These are phyloP conservation scores for Exophiala sp. DNA, from an alignment of 2,329 filamentous ascomycete species.

Conservation along the genomic window DNA sequence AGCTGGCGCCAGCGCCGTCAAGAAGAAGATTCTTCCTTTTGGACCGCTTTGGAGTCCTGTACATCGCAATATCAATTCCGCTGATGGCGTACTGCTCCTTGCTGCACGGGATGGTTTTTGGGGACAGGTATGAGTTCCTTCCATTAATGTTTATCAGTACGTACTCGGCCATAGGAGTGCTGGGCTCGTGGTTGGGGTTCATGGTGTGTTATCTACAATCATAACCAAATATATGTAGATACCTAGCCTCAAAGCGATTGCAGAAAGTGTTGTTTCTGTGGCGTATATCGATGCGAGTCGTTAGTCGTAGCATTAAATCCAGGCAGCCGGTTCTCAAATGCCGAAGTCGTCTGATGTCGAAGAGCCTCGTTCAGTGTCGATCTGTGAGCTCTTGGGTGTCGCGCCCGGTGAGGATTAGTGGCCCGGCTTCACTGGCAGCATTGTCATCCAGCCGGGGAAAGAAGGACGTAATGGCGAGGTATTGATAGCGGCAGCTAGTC, in stretches of 20 bases:
- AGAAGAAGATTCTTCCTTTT: conserved; percentile 81
- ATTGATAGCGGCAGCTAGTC: conserved; percentile 9
- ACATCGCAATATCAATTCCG: conserved; percentile 85
- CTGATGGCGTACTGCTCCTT: conserved; percentile 85
- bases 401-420: no score
- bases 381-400: no score
- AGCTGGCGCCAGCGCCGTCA: conserved; percentile 76
- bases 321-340: no score
- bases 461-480: background rate
- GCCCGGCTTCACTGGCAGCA: background rate
- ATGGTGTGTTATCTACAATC: conserved; percentile 82
- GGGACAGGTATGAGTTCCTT: conserved; percentile 78
- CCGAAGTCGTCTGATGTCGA: no score
- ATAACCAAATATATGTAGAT: conserved; percentile 23
- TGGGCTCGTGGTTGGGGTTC: conserved; percentile 93
- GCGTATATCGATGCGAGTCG: no score
- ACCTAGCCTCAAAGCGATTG: background rate
- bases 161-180: conserved; percentile 89
- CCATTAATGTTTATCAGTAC: conserved; percentile 96
- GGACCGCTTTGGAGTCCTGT: conserved; percentile 84
- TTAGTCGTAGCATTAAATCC: no score
- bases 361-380: no score
- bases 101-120: conserved; percentile 78
- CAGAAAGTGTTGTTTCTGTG: no score
- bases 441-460: background rate